Evolutionary conservation across 2,329 filamentous ascomycete genomes (phyloP), one percentile per base, ranked within the genome.

Genomic region (Leptographium procerum): DNA sequence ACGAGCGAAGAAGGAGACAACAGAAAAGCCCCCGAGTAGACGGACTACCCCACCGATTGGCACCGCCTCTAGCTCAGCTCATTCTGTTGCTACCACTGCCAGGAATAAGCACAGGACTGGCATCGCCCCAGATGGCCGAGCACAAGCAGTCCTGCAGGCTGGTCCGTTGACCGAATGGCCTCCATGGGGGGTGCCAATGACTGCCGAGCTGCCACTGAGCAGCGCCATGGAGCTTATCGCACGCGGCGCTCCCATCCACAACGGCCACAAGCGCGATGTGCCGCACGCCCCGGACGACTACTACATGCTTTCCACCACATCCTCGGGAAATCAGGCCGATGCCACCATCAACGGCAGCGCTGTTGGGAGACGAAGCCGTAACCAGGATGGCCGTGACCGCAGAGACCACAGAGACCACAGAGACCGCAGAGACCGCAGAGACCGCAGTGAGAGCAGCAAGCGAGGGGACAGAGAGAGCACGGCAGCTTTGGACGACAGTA

Each of bases 211-310:
- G 10, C 70, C 76, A 1, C 75, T 79, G 19, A 75, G 73, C 50
- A 75, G 77, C 53, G 83, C 83, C 11, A 76, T 78, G 70, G 76
- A 82, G 54, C 72, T 84, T 59, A 80, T 86, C 61, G 75, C 75
- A n/a, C 73, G 76, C 9, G 83, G 83, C 7, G 81, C 78, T 2
- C 80, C 83, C 5, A 72, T 74, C 2, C 79, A 82, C 67, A 79
- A 74, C 58, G 83, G 83, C 24, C 75, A 80, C 66, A 78, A 75
- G 65, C 72, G 74, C 45, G 66, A 74, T 4, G 75, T 85, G 47
- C 77, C 81, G 9, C 80, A 85, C 62, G 75, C 75, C 1, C 72
- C 78, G 0, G 77, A 83, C 16, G 69, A 77, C 60, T 84, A 79
- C 66, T 84, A 78, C 64, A 74, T 75, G 4, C 71, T 85, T 1